Evolutionary conservation across 495 filamentous ascomycete genomes (phyloP), one percentile per base, ranked within the genome.

Genomic region (Penicillium verhagenii): DNA sequence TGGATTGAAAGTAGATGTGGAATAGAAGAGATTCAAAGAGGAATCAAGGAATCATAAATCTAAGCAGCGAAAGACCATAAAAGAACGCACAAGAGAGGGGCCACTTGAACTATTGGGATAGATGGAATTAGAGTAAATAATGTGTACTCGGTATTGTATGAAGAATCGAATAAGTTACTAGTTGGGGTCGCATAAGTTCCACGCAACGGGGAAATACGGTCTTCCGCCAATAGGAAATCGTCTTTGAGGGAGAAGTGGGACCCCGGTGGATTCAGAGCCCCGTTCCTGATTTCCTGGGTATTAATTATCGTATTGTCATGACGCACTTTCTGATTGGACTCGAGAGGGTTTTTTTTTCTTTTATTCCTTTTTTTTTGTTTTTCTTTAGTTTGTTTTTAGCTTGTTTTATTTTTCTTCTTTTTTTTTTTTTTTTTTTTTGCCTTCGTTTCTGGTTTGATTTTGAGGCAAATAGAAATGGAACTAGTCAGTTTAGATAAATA

Each of bases 281-380:
- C 43, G 52, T 54, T 47, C 52, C 52, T 54, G 52, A 42, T 54
- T 43, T 23, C 28, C 14, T 53, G 23, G 9, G 16, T 33, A 38
- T 38, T 40, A 33, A 29, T 47, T 49, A 43, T 44, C 26, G 26
- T 54, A 55, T 56, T 57, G 39, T 59, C 59, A 53, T 37, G 16
- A 19, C 26, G 6, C 7, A 19, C 14, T 47, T 47, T 16, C 9
- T 49, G 9, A 20, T 37, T 49, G 24, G 13, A 19, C 25, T 26
- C 20, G 13, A 28, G 13, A 42, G n/a, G n/a, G n/a, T n/a, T 42
- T 42, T 42, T 14, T 18, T 42, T 42, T 42, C 19, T 42, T 42
- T 20, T 11, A 18, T 42, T 42, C 1, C 29, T 47, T 35, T 18
- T 3, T 20, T 48, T 48, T 48, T 35, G 4, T 21, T 10, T 31